Conservation (phyloP, 768 basidiomycete species). For the Lentinula aciculospora region DNA sequence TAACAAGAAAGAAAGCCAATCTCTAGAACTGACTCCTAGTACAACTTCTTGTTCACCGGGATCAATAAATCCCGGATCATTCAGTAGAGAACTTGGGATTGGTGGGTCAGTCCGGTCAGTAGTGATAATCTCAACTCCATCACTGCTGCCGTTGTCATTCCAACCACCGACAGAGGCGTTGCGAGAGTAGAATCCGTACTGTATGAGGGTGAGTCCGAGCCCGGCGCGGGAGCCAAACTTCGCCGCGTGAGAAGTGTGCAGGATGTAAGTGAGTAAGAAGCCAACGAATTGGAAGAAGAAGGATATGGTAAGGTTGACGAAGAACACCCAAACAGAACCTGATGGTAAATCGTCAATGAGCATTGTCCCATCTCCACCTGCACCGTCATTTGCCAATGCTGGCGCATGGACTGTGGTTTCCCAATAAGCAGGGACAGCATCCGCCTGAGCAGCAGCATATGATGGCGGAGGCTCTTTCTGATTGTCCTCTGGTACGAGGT, state of each 20-base stretch:
- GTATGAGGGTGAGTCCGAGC: conserved; percentile 92
- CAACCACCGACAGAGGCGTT: conserved; percentile 20
- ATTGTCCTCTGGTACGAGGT: conserved; percentile 71
- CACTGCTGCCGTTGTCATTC: conserved; percentile 16
- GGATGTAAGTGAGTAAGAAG: conserved; percentile 83
- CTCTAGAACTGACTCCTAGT: conserved; percentile 47
- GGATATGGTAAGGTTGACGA: conserved; percentile 77
- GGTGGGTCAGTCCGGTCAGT: conserved; percentile 1
- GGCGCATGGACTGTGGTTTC: conserved; percentile 93
- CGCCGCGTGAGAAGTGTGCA: conserved; percentile 88
- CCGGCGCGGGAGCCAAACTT: conserved; percentile 93
- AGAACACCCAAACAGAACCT: conserved; percentile 69
- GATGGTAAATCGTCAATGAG: conserved; percentile 90
- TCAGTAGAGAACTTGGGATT: neutral
- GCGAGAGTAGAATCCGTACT: conserved; percentile 79
- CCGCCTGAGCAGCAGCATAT: conserved; percentile 82
- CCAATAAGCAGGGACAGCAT: conserved; percentile 94
- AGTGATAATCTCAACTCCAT: neutral
- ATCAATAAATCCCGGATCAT: conserved; percentile 13
- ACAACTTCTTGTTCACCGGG: conserved; percentile 18
- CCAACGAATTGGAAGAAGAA: conserved; percentile 98
- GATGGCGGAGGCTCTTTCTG: conserved; percentile 88
- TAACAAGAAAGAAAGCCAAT: conserved; percentile 88
- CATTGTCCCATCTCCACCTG: conserved; percentile 51
- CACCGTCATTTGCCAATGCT: conserved; percentile 34